Conservation (phyloP, 129 eudicot genomes). For the Flaveria robusta region DNA sequence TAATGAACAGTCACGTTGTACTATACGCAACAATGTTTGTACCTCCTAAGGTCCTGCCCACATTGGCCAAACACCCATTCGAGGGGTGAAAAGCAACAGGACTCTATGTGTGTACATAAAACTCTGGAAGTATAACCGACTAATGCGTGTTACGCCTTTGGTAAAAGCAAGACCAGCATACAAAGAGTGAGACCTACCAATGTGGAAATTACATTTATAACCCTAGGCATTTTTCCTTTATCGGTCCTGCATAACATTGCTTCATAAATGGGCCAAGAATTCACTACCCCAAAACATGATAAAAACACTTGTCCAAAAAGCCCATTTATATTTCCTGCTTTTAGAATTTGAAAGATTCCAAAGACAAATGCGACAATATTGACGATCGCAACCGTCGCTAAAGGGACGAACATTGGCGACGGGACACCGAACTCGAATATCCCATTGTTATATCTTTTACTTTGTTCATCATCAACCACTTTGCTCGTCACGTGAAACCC, state of each 20-base stretch:
- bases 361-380: constrained; percentile 46
- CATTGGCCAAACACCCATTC: not conserved
- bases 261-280: constrained; percentile 72
- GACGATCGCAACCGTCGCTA: constrained; percentile 50
- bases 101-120: not conserved
- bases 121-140: constrained; percentile 9
- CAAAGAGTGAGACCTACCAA: constrained; percentile 39
- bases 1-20: not conserved
- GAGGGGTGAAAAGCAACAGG: too few relatives aligned
- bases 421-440: constrained; percentile 64
- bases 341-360: constrained; percentile 34
- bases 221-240: constrained; percentile 64
- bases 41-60: too few relatives aligned
- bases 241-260: constrained; percentile 71
- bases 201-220: constrained; percentile 43
- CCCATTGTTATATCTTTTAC: constrained; percentile 62
- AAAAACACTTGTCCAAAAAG: constrained; percentile 46
- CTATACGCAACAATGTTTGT: not conserved
- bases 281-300: constrained; percentile 57
- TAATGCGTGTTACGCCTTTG: constrained; percentile 30
- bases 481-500: constrained; percentile 82
- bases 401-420: constrained; percentile 73
- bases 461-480: constrained; percentile 57
- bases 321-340: constrained; percentile 35
- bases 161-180: constrained; percentile 28